A percentile compares a stretch with the other conserved stretches of the same genome.
Evolutionary conservation across 2,329 filamentous ascomycete species (phyloP).

Genomic region (Fusarium metavorans): DNA sequence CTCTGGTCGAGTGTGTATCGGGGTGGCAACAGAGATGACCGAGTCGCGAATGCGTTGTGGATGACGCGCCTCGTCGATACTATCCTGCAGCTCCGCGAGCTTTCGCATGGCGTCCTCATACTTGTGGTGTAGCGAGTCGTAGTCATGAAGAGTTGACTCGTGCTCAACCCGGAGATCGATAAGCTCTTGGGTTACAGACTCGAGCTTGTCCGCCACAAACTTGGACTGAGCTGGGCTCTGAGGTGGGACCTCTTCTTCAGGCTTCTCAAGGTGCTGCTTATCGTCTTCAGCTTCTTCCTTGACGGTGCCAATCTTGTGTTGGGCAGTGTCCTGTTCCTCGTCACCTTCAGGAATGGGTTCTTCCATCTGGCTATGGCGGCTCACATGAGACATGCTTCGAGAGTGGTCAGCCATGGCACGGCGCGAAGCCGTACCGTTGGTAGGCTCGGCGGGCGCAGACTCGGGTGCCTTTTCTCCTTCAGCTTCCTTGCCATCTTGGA

Average conservation of each 20-base stretch:
- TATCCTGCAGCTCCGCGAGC: conserved; percentile 86
- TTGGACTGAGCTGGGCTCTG: conserved; percentile 83
- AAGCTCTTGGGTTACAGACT: conserved; percentile 90
- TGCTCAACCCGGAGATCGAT: conserved; percentile 92
- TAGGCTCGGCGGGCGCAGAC: conserved; percentile 46
- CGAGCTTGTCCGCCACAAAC: conserved; percentile 92
- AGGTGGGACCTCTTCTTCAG: conserved; percentile 49
- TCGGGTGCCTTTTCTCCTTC: conserved; percentile 49
- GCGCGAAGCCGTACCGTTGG: conserved; percentile 57
- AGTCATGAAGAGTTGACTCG: conserved; percentile 84
- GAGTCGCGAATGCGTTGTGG: conserved; percentile 67
- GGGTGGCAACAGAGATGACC: conserved; percentile 65
- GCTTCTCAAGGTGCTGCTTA: conserved; percentile 24
- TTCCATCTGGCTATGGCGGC: conserved; percentile 65
- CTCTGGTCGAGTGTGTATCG: conserved; percentile 69
- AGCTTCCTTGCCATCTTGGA: conserved; percentile 67
- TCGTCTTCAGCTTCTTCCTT: conserved; percentile 49
- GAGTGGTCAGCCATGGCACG: conserved; percentile 64
- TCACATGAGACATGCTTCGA: conserved; percentile 65
- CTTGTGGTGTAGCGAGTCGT: conserved; percentile 84
- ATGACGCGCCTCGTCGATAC: conserved; percentile 82
- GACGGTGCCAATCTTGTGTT: conserved; percentile 49
- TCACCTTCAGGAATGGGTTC: conserved; percentile 67
- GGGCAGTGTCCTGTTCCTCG: conserved; percentile 54
- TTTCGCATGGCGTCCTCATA: conserved; percentile 90